These are phyloP conservation scores for Mariannaea elegans DNA, from an alignment of 2,329 filamentous ascomycete species.

Conservation along the genomic window DNA sequence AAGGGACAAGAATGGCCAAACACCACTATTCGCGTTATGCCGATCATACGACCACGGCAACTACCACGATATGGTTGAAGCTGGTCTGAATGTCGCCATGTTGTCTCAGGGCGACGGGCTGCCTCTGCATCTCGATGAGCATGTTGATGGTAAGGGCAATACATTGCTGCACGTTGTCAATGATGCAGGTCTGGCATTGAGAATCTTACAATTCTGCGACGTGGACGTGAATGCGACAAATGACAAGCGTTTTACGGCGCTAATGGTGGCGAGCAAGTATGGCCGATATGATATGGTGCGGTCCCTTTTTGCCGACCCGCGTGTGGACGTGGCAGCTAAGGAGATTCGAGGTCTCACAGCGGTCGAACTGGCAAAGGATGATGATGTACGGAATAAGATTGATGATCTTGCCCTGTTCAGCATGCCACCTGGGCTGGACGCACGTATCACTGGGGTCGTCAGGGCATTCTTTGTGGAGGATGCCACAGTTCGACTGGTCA, in stretches of 20 bases:
- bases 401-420: constrained; percentile 91
- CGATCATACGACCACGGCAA: constrained; percentile 92
- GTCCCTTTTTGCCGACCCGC: constrained; percentile 83
- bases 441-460: constrained; percentile 90
- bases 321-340: constrained; percentile 85
- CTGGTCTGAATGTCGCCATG: constrained; percentile 79
- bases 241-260: constrained; percentile 90
- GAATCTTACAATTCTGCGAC: constrained; percentile 84
- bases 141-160: constrained; percentile 92
- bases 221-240: constrained; percentile 97
- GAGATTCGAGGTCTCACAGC: constrained; percentile 91
- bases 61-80: constrained; percentile 87
- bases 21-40: constrained; percentile 94
- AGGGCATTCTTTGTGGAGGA: constrained; percentile 98
- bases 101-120: constrained; percentile 78
- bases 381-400: constrained; percentile 95
- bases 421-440: constrained; percentile 74
- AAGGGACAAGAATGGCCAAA: constrained; percentile 95
- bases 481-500: constrained; percentile 87
- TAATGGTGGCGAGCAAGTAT: constrained; percentile 99
- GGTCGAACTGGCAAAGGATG: constrained; percentile 96
- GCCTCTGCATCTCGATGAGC: constrained; percentile 89
- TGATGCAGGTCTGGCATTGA: constrained; percentile 78
- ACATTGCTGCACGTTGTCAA: constrained; percentile 96
- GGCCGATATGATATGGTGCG: constrained; percentile 93